Percentiles rank a stretch among this genome's conserved stretches.
phyloP scores from a whole-genome alignment of 2,329 filamentous ascomycete species.

The Amauroascus verrucosus region DNA sequence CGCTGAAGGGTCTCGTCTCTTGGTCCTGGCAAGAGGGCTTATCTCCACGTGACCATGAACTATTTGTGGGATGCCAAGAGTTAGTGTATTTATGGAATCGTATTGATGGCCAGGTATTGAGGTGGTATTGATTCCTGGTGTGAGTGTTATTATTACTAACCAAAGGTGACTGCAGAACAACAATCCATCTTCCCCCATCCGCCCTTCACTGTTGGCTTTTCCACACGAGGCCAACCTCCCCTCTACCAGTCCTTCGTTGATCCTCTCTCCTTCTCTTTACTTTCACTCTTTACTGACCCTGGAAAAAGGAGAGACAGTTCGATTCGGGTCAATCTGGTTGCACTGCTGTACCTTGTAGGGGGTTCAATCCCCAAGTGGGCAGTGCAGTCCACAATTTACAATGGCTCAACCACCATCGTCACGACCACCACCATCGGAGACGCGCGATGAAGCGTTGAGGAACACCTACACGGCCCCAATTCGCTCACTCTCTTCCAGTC shows the following conservation, averaged over 20 bases:
- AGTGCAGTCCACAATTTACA: slow-evolving; percentile 12
- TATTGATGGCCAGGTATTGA: background rate
- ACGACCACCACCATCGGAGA: slow-evolving; percentile 22
- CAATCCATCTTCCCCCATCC: slow-evolving; percentile 12
- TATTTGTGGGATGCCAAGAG: background rate
- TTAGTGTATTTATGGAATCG: background rate
- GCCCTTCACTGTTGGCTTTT: slow-evolving; percentile 11
- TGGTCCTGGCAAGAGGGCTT: background rate
- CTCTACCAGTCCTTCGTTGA: slow-evolving; percentile 5
- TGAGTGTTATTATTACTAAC: background rate
- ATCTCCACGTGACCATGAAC: background rate
- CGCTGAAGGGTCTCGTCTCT: too few relatives aligned
- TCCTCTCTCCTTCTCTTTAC: slow-evolving; percentile 13
- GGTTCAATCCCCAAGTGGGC: slow-evolving; percentile 15
- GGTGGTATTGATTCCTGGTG: background rate
- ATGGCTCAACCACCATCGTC: slow-evolving; percentile 19
- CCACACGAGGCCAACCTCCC: background rate
- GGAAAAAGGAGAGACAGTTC: background rate
- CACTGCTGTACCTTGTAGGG: background rate
- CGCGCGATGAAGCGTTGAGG: slow-evolving; percentile 19
- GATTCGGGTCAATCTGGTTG: background rate
- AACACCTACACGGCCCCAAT: slow-evolving; percentile 24
- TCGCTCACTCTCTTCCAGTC: slow-evolving; percentile 24
- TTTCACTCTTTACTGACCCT: slow-evolving; percentile 9
- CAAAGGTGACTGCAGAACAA: too few relatives aligned